These are phyloP conservation scores for Dendrocalamus sinicus DNA, from an alignment of 176 grass and related monocot species.

Conservation along the genomic window DNA sequence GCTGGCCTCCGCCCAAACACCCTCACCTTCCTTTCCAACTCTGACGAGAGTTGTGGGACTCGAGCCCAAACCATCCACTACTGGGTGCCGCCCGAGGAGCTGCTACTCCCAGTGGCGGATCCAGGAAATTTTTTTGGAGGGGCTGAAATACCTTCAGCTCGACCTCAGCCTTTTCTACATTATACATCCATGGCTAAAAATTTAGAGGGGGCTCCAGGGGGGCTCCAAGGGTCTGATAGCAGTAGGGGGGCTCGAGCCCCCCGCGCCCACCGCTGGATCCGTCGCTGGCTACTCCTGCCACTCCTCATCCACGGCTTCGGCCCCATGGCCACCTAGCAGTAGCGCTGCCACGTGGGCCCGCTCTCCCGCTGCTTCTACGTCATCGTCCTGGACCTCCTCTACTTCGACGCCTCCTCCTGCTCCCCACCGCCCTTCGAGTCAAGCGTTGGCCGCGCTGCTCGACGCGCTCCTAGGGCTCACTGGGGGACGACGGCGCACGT, in stretches of 20 bases:
- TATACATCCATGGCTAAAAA: too few relatives aligned
- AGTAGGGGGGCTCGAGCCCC: too few relatives aligned
- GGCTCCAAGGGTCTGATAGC: too few relatives aligned
- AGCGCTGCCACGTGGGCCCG: constrained; percentile 60
- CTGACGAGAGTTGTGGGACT: constrained; percentile 25
- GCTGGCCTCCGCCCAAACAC: constrained; percentile 68
- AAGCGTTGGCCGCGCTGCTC: constrained; percentile 56
- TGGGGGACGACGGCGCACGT: background rate
- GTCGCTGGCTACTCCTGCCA: background rate
- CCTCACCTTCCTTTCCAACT: constrained; percentile 43
- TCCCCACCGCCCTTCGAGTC: constrained; percentile 44
- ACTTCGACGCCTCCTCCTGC: constrained; percentile 67
- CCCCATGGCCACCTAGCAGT: constrained; percentile 79
- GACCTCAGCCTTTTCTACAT: too few relatives aligned
- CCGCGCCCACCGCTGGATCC: too few relatives aligned
- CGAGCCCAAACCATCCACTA: constrained; percentile 34
- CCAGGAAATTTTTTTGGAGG: too few relatives aligned
- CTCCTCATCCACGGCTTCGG: constrained; percentile 87
- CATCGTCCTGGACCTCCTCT: constrained; percentile 76
- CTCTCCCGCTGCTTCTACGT: constrained; percentile 61
- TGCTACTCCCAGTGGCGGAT: constrained; percentile 46
- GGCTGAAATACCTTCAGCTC: too few relatives aligned
- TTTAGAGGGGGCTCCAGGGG: too few relatives aligned
- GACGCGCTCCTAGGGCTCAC: constrained; percentile 42
- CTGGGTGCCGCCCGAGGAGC: constrained; percentile 48